A percentile compares a stretch with the other conserved stretches of the same genome.
phyloP scores from a whole-genome alignment of 31 red algal genomes.

The Odonthalia washingtoniensis region DNA sequence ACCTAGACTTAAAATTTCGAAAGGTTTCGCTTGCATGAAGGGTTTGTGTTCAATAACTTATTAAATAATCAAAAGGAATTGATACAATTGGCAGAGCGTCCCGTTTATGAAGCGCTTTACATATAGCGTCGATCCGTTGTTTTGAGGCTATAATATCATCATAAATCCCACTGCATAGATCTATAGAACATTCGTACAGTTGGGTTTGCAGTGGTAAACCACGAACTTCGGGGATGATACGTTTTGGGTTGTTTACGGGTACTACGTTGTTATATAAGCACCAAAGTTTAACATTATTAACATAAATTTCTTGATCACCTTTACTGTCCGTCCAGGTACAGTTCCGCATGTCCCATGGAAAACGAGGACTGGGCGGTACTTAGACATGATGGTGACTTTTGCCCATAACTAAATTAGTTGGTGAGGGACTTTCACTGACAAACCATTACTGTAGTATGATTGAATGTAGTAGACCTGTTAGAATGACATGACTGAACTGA shows the following conservation, averaged over 20 bases:
- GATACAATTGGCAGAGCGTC: neutral
- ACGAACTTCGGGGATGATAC: neutral
- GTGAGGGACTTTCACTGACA: no score
- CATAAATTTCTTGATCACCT: no score
- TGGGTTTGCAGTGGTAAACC: neutral
- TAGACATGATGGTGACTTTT: no score
- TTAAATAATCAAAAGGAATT: neutral
- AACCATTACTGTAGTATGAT: no score
- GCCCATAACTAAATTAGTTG: no score
- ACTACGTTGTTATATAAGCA: neutral
- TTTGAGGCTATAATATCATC: neutral
- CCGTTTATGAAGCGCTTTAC: neutral
- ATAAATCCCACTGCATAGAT: neutral
- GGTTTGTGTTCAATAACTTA: neutral
- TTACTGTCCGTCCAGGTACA: no score
- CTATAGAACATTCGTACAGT: neutral
- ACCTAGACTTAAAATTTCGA: neutral
- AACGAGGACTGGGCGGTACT: no score
- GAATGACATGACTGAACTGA: no score
- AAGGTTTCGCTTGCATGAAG: neutral
- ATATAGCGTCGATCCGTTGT: neutral
- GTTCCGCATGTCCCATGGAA: no score
- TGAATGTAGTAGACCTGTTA: no score
- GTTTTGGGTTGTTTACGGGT: neutral
- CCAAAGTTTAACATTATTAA: neutral